Percentiles rank a stretch among this genome's conserved stretches.
Evolutionary conservation across 371 early-diverging fungal genomes (phyloP).

Genomic region (Mortierella sp.): DNA sequence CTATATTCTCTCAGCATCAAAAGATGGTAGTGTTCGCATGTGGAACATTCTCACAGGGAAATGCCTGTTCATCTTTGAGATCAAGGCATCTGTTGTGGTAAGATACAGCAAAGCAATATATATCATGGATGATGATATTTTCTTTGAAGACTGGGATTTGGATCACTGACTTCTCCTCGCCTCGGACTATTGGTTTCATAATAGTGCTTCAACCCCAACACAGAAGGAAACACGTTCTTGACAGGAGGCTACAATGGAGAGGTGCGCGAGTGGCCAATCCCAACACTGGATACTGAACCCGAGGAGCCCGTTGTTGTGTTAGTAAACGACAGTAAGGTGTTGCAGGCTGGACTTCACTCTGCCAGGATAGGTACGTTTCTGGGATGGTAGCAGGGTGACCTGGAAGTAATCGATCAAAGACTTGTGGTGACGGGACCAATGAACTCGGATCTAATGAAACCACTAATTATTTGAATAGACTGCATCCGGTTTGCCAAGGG

Average conservation of each 20-base stretch:
- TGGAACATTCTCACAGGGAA: conserved; percentile 88
- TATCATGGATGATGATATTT: not conserved
- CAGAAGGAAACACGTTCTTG: conserved; percentile 69
- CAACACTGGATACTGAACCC: conserved; percentile 59
- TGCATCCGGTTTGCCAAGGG: conserved; percentile 71
- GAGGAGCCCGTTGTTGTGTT: conserved; percentile 44
- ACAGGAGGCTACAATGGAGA: conserved; percentile 72
- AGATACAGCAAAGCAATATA: conserved; percentile 33
- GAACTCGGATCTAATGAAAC: not conserved
- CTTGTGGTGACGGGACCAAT: no score
- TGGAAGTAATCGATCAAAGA: not conserved
- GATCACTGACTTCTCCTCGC: not conserved
- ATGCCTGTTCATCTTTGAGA: conserved; percentile 75
- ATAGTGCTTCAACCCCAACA: conserved; percentile 70
- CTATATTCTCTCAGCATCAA: conserved; percentile 83
- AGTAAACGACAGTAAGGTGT: conserved; percentile 31
- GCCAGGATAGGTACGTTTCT: conserved; percentile 48
- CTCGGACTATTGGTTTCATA: not conserved
- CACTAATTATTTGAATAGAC: conserved; percentile 14
- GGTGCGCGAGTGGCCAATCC: conserved; percentile 71
- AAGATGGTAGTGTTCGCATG: conserved; percentile 88
- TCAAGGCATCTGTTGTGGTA: conserved; percentile 75
- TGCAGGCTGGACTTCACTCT: conserved; percentile 42
- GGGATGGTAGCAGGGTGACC: not conserved
- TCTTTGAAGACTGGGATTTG: not conserved